These are phyloP conservation scores for Pisolithus thermaeus DNA, from an alignment of 1,284 basidiomycete species.

Conservation along the genomic window DNA sequence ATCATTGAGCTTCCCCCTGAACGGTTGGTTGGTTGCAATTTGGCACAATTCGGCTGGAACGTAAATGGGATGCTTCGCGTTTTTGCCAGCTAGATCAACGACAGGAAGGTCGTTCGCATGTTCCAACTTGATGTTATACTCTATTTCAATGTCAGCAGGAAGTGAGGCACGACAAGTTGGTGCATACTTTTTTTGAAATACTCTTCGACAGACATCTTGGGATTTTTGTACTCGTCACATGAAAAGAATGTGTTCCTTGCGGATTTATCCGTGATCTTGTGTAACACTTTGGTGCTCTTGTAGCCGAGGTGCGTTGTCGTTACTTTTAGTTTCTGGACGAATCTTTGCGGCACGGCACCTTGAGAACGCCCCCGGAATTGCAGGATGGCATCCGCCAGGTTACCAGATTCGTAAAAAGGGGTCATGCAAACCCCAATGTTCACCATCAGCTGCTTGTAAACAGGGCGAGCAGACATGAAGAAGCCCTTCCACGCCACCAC, in stretches of 20 bases:
- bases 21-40: slow-evolving; percentile 51
- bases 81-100: slow-evolving; percentile 46
- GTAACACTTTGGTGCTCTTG: slow-evolving; percentile 44
- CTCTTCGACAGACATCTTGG: slow-evolving; percentile 47
- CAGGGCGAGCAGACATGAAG: slow-evolving; percentile 59
- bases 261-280: slow-evolving; percentile 37
- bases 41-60: slow-evolving; percentile 68
- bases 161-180: not conserved
- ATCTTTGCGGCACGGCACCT: slow-evolving; percentile 44
- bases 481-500: slow-evolving; percentile 61
- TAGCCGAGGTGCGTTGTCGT: slow-evolving; percentile 52
- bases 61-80: slow-evolving; percentile 35
- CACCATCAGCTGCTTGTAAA: slow-evolving; percentile 62
- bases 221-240: slow-evolving; percentile 45
- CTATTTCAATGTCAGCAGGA: slow-evolving; percentile 28
- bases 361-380: slow-evolving; percentile 38
- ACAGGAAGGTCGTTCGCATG: slow-evolving; percentile 52
- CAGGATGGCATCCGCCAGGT: slow-evolving; percentile 49
- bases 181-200: slow-evolving; percentile 57
- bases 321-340: slow-evolving; percentile 52
- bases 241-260: slow-evolving; percentile 46
- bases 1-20: slow-evolving; percentile 46
- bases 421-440: slow-evolving; percentile 73
- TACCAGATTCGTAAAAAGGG: slow-evolving; percentile 61
- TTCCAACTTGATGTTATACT: slow-evolving; percentile 48